These are phyloP conservation scores for Cystobasidium sp. DNA, from an alignment of 1,284 basidiomycete species.

Conservation along the genomic window DNA sequence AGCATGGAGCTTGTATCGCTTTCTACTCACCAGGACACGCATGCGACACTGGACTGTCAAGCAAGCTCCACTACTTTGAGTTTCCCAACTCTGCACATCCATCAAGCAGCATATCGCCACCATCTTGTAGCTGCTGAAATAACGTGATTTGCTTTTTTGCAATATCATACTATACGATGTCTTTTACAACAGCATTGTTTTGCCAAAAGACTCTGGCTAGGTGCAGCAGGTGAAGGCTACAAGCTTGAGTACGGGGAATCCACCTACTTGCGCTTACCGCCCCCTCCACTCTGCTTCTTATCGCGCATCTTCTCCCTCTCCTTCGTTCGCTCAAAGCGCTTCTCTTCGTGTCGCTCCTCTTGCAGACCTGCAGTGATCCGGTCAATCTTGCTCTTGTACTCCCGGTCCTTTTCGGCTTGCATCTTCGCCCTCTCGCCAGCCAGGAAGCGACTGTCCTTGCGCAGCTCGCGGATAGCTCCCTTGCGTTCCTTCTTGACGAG, in stretches of 20 bases:
- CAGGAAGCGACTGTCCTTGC: constrained; percentile 93
- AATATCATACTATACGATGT: no score
- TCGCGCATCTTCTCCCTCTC: constrained; percentile 75
- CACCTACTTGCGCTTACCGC: neutral
- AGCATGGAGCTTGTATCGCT: no score
- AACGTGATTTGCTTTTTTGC: no score
- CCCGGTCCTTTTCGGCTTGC: constrained; percentile 78
- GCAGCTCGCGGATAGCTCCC: constrained; percentile 92
- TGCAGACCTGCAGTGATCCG: constrained; percentile 79
- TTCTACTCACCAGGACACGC: no score
- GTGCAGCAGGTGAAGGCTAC: no score
- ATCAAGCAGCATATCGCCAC: no score
- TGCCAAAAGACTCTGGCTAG: no score
- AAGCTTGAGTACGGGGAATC: neutral
- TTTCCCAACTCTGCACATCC: no score
- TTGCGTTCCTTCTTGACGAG: constrained; percentile 96
- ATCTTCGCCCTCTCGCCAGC: constrained; percentile 82
- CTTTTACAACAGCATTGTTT: no score
- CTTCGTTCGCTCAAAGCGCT: constrained; percentile 70
- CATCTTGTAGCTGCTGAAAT: no score
- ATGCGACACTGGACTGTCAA: no score
- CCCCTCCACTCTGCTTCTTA: constrained; percentile 68
- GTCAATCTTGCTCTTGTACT: constrained; percentile 63
- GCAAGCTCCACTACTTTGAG: no score
- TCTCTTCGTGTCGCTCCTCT: constrained; percentile 91